Conservation (phyloP, 352 stramenopile genomes). For the Globisporangium viniferum region DNA sequence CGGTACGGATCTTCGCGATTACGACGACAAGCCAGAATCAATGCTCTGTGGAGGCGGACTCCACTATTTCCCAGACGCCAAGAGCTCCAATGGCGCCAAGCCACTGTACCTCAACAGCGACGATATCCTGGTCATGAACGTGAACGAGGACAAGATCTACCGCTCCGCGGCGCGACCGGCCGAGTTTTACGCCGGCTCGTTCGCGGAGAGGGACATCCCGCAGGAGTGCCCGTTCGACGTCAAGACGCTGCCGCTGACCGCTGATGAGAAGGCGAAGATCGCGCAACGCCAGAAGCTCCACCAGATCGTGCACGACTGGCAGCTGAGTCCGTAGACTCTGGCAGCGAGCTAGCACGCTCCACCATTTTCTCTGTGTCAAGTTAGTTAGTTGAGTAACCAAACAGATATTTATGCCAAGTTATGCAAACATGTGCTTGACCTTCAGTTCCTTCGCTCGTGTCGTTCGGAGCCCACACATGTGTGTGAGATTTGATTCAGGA, state of each 20-base stretch:
- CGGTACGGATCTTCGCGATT: slow-evolving; percentile 33
- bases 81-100: slow-evolving; percentile 2
- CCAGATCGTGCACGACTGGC: slow-evolving; percentile 32
- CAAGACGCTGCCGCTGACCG: slow-evolving; percentile 34
- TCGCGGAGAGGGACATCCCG: slow-evolving; percentile 30
- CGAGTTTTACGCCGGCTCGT: slow-evolving; percentile 49
- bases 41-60: slow-evolving; percentile 52
- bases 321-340: neutral
- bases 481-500: too few relatives aligned
- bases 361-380: neutral
- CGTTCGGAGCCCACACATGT: too few relatives aligned
- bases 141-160: slow-evolving; percentile 41
- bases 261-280: slow-evolving; percentile 36
- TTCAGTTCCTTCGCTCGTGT: neutral
- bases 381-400: neutral
- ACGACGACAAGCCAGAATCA: slow-evolving; percentile 26
- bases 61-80: slow-evolving; percentile 51
- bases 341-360: too few relatives aligned
- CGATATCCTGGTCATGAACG: slow-evolving; percentile 45
- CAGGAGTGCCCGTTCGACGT: slow-evolving; percentile 64
- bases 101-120: slow-evolving; percentile 73
- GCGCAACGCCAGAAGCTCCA: slow-evolving; percentile 45
- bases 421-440: neutral
- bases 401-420: neutral
- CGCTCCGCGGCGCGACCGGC: slow-evolving; percentile 45